A percentile compares a stretch with the other conserved stretches of the same genome.
Evolutionary conservation across 78 protist species (phyloP).

Genomic region (Dictyostelium brefeldianum): DNA sequence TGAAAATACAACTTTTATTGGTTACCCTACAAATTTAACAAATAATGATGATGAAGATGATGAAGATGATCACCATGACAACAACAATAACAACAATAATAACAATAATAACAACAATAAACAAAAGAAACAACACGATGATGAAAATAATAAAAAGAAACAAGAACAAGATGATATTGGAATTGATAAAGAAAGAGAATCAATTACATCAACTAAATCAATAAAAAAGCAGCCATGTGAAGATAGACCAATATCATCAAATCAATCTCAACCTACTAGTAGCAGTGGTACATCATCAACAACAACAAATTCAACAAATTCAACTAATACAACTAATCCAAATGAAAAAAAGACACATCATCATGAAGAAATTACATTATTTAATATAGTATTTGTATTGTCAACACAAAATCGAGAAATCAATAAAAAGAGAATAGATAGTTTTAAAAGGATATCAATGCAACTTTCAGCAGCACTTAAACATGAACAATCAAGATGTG

Average conservation of each 20-base stretch:
- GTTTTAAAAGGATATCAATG: conserved; percentile 61
- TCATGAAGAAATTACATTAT: conserved; percentile 62
- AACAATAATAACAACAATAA: neutral
- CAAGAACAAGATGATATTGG: neutral
- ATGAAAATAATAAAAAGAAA: neutral
- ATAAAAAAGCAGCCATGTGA: conserved; percentile 19
- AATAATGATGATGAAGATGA: conserved; percentile 40
- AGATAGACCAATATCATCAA: neutral
- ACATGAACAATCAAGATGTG: conserved; percentile 72
- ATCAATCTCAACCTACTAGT: neutral
- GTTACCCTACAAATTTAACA: conserved; percentile 59
- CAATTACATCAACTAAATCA: conserved; percentile 3
- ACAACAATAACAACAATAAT: neutral
- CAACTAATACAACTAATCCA: neutral
- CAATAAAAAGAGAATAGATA: conserved; percentile 2
- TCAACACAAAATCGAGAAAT: conserved; percentile 29
- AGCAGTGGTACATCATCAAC: neutral
- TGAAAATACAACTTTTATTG: conserved; percentile 64
- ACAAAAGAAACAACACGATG: no score
- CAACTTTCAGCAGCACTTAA: conserved; percentile 62
- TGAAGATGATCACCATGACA: neutral
- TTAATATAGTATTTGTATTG: conserved; percentile 70
- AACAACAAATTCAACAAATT: neutral
- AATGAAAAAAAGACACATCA: conserved; percentile 3
- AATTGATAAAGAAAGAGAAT: conserved; percentile 19